Conservation (phyloP, 208 protist genomes). For the Trichomonas tenax region DNA sequence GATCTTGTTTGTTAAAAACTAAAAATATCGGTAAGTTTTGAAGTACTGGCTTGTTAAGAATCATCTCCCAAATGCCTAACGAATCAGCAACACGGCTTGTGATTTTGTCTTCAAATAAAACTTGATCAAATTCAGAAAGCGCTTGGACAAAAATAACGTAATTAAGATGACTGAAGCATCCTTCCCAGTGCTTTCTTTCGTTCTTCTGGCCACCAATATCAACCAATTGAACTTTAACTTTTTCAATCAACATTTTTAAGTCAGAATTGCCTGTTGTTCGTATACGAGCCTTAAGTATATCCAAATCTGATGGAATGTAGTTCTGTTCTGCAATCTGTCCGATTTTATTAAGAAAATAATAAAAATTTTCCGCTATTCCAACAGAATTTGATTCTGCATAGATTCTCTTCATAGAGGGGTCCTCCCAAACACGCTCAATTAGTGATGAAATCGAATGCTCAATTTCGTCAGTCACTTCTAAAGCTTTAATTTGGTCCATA, state of each 20-base stretch:
- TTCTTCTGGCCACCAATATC: conserved; percentile 38
- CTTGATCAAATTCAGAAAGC: conserved; percentile 21
- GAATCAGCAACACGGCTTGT: not conserved
- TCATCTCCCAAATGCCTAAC: not conserved
- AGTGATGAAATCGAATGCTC: not conserved
- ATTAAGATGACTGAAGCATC: conserved; percentile 32
- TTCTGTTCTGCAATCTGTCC: not conserved
- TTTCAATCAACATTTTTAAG: not conserved
- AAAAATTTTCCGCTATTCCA: not conserved
- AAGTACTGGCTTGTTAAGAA: not conserved
- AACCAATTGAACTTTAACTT: conserved; percentile 21
- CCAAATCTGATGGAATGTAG: conserved; percentile 24
- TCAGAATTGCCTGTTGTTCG: not conserved
- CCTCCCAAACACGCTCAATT: conserved; percentile 13
- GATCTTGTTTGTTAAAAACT: not conserved
- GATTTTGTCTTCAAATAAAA: not conserved
- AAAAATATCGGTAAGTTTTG: not conserved
- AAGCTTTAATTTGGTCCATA: not conserved
- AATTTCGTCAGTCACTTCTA: not conserved
- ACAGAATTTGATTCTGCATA: not conserved
- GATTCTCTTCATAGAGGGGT: not conserved
- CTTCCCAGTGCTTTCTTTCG: conserved; percentile 30
- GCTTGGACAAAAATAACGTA: conserved; percentile 26
- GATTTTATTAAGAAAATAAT: conserved; percentile 24
- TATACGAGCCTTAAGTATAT: conserved; percentile 25